These are phyloP conservation scores for Bullera alba DNA, from an alignment of 768 basidiomycete species.

Conservation along the genomic window DNA sequence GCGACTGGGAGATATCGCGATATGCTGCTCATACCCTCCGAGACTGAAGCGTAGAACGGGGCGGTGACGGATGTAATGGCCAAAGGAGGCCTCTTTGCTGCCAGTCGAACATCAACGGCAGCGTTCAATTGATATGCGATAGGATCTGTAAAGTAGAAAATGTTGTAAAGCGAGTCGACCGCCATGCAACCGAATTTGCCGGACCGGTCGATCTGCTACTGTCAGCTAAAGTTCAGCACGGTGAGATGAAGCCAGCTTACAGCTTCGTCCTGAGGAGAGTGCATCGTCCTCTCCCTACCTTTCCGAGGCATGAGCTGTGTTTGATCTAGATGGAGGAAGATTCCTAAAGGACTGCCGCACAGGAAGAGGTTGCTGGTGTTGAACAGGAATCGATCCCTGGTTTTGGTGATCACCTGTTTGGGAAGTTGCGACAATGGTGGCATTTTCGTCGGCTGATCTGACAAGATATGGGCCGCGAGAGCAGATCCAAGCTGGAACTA, in stretches of 20 bases:
- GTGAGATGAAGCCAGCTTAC: constrained; percentile 26
- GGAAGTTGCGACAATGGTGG: constrained; percentile 45
- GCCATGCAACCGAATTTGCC: constrained; percentile 50
- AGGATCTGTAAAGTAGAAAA: constrained; percentile 50
- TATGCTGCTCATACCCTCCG: constrained; percentile 40
- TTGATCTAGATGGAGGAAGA: constrained; percentile 50
- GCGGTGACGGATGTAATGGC: constrained; percentile 44
- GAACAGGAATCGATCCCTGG: constrained; percentile 46
- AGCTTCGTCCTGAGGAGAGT: constrained; percentile 50
- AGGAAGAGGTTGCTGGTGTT: constrained; percentile 47
- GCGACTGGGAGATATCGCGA: constrained; percentile 39
- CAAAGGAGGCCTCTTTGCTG: constrained; percentile 29
- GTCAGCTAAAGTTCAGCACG: background rate
- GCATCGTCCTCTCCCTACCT: constrained; percentile 48
- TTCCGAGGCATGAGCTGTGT: constrained; percentile 50
- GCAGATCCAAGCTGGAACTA: constrained; percentile 46
- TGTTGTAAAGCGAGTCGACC: constrained; percentile 47
- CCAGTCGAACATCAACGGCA: constrained; percentile 47
- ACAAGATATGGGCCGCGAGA: constrained; percentile 48
- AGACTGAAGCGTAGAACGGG: constrained; percentile 44
- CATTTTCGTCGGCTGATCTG: constrained; percentile 49
- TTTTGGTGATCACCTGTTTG: constrained; percentile 38
- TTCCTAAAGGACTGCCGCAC: constrained; percentile 48
- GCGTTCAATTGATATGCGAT: constrained; percentile 50
- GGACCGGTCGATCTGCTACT: constrained; percentile 46